Base-by-base conservation (phyloP, 257 asterid species). In the Capsicum pubescens region DNA sequence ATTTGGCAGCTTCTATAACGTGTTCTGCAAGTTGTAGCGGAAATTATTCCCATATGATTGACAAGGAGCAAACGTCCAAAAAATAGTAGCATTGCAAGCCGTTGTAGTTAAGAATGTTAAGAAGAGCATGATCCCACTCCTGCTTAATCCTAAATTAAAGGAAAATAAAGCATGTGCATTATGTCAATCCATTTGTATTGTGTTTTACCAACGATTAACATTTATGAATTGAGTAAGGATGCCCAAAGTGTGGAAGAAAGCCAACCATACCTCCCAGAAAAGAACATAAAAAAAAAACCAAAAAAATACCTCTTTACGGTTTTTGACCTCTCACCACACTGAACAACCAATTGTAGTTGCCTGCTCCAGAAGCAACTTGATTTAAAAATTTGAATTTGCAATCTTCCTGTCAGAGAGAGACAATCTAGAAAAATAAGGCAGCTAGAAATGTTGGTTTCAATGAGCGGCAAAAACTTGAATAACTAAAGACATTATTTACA, bases 111-210 rank as follows among this genome's bases (percentile, higher is more conserved):
- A 97, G 93, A 82, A 95, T 95, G 32, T 97, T 95, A 82, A 97
- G 89, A 82, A 97, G 98, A 60, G 99, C 99, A 90, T 95, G 97
- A 89, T 97, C 98, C 99, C 99, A 97, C 87, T 97, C 99, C 90
- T 95, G 95, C 87, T 91, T 97, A 84, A 97, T 88, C 92, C 99
- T 97, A 92, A 87, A 86, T 12, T 48, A 87, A 36, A 36, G 54
- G 19, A 50, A 78, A 54, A 61, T 10, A 79, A 68, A 69, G 36
- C 26, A 14, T 13, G 63, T 81, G 81, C 42, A 66, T 74, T n/a
- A 52, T 85, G 84, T 70, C 63, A 82, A 46, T 6, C 81, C 44
- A 19, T 60, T n/a, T 19, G 8, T 1, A 50, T 14, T 19, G 59
- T 19, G 60, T 13, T 50, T 48, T 21, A 74, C 6, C 16, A 7